These are phyloP conservation scores for Papiliotrema laurentii DNA, from an alignment of 1,284 basidiomycete genomes.

Conservation along the genomic window DNA sequence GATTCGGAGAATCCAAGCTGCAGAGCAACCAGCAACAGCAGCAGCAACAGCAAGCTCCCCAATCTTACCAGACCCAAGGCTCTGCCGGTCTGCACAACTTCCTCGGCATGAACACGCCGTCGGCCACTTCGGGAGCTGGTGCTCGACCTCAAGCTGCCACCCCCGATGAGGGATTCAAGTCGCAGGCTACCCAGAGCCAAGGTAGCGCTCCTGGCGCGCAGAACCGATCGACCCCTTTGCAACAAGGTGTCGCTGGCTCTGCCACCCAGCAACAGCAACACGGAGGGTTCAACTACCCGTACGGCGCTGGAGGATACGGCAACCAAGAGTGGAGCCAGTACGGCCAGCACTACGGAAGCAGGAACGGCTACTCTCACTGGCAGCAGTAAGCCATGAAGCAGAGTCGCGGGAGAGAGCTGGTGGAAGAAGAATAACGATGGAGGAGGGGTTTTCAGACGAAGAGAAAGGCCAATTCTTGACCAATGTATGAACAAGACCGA, in stretches of 20 bases:
- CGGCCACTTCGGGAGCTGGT: conserved; percentile 12
- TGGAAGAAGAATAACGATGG: too few species aligned
- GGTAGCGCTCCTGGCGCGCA: neutral
- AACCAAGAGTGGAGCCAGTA: conserved; percentile 31
- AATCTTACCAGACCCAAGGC: conserved; percentile 23
- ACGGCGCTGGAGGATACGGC: conserved; percentile 29
- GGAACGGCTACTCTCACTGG: conserved; percentile 33
- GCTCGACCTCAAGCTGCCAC: conserved; percentile 31
- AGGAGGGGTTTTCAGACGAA: too few species aligned
- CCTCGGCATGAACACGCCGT: conserved; percentile 23
- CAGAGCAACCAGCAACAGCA: conserved; percentile 6
- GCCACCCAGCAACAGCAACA: conserved; percentile 4
- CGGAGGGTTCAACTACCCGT: conserved; percentile 10
- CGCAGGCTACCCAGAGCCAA: conserved; percentile 10
- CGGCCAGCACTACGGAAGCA: conserved; percentile 17
- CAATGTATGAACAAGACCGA: too few species aligned
- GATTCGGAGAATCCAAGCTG: conserved; percentile 32
- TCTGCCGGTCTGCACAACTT: conserved; percentile 33
- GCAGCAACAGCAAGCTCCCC: conserved; percentile 2
- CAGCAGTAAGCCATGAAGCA: conserved; percentile 18
- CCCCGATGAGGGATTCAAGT: conserved; percentile 44
- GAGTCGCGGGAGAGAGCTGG: neutral
- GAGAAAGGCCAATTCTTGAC: too few species aligned
- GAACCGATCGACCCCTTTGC: conserved; percentile 3
- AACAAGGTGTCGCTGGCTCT: conserved; percentile 1